Evolutionary conservation across 768 basidiomycete species (phyloP).

Genomic region (Gymnopilus dilepis): DNA sequence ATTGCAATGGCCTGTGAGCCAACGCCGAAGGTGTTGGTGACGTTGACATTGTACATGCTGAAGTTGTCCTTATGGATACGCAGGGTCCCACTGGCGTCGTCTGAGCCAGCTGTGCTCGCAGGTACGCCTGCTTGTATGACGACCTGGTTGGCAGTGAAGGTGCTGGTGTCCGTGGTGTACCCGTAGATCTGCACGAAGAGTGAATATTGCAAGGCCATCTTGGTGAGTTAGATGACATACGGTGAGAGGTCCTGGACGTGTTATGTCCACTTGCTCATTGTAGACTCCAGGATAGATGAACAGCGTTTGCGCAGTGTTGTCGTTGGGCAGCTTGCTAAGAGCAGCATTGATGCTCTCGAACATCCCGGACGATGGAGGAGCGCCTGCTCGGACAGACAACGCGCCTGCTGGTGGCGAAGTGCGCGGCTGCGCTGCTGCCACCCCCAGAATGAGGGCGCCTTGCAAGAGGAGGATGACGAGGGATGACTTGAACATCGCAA

Average conservation of each 20-base stretch:
- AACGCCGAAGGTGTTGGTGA: conserved; percentile 48
- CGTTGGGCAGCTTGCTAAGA: conserved; percentile 43
- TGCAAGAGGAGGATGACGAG: not conserved
- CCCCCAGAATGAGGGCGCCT: not conserved
- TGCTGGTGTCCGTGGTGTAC: conserved; percentile 34
- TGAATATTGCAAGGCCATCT: no score
- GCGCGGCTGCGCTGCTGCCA: not conserved
- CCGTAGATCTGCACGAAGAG: conserved; percentile 41
- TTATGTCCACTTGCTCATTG: conserved; percentile 46
- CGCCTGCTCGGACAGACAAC: conserved; percentile 43
- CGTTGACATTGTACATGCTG: conserved; percentile 52
- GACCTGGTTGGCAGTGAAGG: conserved; percentile 35
- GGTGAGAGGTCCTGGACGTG: conserved; percentile 45
- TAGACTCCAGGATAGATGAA: conserved; percentile 57
- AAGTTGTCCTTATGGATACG: conserved; percentile 52
- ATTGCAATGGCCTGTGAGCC: conserved; percentile 52
- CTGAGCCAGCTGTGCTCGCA: conserved; percentile 32
- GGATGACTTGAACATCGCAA: not conserved
- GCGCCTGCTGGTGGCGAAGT: conserved; percentile 47
- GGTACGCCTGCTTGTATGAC: conserved; percentile 33
- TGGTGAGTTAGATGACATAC: conserved; percentile 22
- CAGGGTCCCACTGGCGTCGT: conserved; percentile 46
- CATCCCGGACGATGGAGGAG: conserved; percentile 40
- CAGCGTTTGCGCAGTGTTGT: conserved; percentile 39
- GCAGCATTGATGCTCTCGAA: conserved; percentile 44